Base-by-base conservation (phyloP, 208 protist species). In the Trypanosoma mega region DNA sequence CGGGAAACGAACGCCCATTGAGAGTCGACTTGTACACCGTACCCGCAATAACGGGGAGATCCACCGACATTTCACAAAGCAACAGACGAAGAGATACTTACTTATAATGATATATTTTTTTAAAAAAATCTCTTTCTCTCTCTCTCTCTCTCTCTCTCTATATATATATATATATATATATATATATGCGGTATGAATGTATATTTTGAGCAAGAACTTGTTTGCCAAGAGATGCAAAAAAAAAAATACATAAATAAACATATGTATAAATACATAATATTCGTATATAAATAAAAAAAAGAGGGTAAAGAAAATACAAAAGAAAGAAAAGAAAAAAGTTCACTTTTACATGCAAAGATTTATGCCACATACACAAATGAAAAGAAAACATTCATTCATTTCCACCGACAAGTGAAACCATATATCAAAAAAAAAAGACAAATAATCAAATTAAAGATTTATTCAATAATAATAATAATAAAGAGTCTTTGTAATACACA, bases 1-100 rank as follows among this genome's bases (percentile, higher is more conserved):
- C 21, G 5, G 74, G 68, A 29, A 71, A 69, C 1, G 53, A 14
- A 26, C 66, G 64, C 23, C 66, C 63, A 8, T 36, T 45, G 6
- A 12, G 16, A 14, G 61, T 31, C 12, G 58, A n/a, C 8, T 46
- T 2, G 27, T 67, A 67, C 3, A 29, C 20, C n/a, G 23, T 31
- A 48, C 58, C 58, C 8, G 2, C n/a, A 2, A 26, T 4, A 5
- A 26, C 58, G 20, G 58, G 26, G 11, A 33, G 0, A 12, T 11
- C 33, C 41, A 9, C 45, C 20, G 16, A 6, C 11, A 26, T 36
- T 5, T 43, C 41, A 29, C 12, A 27, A 24, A 21, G 23, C 16
- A 55, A 41, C 16, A 23, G 12, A 36, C 34, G 41, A 1, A 39
- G 41, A 55, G n/a, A n/a, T n/a, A n/a, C n/a, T n/a, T n/a, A n/a